Base-by-base conservation (phyloP, 495 filamentous ascomycete genomes). In the Talaromyces borbonicus region DNA sequence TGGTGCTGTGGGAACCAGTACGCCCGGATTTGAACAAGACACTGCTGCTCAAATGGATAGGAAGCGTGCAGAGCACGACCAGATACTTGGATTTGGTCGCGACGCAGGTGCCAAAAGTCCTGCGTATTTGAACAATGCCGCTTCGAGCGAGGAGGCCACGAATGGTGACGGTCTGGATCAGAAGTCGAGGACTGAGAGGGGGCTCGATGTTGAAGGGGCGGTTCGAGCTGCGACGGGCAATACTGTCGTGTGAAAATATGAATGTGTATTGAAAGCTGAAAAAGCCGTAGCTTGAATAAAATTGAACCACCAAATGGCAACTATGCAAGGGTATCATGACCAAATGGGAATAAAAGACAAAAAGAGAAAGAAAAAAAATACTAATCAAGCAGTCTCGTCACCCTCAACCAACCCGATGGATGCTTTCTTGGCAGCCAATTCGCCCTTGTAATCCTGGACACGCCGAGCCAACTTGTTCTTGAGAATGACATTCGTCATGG, bases 391-490 rank as follows among this genome's bases (percentile, higher is more conserved):
- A 42, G 24, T 14, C 47, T 60, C 61, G 22, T 55, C 55, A 31
- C 63, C 67, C 19, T 58, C 66, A 3, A 60, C 60, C 30, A 65
- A 58, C 35, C 72, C 72, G 33, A 72, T 54, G 19, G 69, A 71
- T 33, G 68, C 66, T 56, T 70, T 69, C 52, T 72, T 76, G 23
- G 73, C 47, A 18, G 63, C 62, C 38, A 76, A 52, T 39, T 74
- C 71, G 43, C 59, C 60, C 54, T 73, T 69, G 20, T 74, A 52
- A 30, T 68, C 57, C 30, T 70, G 66, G 38, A 76, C 69, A 4
- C 67, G 67, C 37, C 61, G 62, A 37, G 64, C 59, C 51, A 75
- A 58, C 55, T 74, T 79, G 59, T 53, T 66, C 57, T 56, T 75
- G 57, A 76, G 48, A 54, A 75, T 68, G 6, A 55, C 49, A 33